Evolutionary conservation across 148 eudicot species (phyloP).

Genomic region (Cornus controversa): DNA sequence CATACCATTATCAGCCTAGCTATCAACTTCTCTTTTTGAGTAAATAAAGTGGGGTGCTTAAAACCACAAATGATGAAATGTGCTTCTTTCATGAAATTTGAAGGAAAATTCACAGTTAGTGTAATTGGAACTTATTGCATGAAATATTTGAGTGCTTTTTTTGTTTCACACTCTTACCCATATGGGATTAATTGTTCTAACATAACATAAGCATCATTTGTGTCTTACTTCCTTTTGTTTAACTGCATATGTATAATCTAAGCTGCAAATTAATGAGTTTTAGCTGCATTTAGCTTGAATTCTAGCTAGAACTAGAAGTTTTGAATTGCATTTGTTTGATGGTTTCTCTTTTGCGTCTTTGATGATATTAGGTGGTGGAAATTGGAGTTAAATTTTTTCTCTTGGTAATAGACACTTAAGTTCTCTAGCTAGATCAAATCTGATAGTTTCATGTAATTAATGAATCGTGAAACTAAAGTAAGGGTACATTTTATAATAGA

Average conservation of each 20-base stretch:
- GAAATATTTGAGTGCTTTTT: background rate
- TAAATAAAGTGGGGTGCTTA: background rate
- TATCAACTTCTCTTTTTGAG: background rate
- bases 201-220: background rate
- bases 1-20: background rate
- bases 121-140: conserved; percentile 8
- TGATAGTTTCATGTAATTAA: background rate
- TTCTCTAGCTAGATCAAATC: background rate
- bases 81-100: background rate
- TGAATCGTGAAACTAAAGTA: background rate
- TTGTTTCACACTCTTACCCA: no score
- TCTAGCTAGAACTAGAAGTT: background rate
- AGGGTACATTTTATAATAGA: background rate
- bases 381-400: background rate
- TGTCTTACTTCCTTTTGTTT: background rate
- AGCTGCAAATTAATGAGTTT: background rate
- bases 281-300: conserved; percentile 2
- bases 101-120: conserved; percentile 5
- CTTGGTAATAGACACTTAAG: background rate
- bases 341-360: background rate
- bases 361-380: background rate
- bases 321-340: background rate
- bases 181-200: background rate
- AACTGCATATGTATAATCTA: background rate
- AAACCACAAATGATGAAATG: background rate